phyloP scores from a whole-genome alignment of 2,329 filamentous ascomycete genomes.

The Delphinella strobiligena region DNA sequence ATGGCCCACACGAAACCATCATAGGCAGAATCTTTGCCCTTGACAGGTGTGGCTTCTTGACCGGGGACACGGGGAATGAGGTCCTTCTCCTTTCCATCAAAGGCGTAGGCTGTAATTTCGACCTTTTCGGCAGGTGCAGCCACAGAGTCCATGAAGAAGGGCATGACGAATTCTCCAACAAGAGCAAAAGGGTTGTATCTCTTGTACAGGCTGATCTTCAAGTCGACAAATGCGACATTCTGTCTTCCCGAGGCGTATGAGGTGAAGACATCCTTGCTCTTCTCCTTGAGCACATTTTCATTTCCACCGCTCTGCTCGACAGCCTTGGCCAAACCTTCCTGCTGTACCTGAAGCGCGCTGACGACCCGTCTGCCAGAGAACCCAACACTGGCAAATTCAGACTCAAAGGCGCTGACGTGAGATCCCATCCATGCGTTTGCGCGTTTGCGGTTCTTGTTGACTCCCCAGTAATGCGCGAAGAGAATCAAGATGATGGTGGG shows the following conservation, averaged over 20 bases:
- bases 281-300: conserved; percentile 65
- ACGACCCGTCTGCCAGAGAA: conserved; percentile 48
- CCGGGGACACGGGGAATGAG: conserved; percentile 53
- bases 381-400: conserved; percentile 80
- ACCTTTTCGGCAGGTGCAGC: conserved; percentile 56
- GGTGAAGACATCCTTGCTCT: conserved; percentile 72
- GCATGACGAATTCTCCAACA: conserved; percentile 54
- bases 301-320: conserved; percentile 26
- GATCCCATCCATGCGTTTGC: conserved; percentile 70
- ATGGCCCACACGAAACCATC: conserved; percentile 92
- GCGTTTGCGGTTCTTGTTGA: conserved; percentile 65
- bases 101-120: conserved; percentile 71
- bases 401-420: conserved; percentile 57
- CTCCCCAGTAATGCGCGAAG: conserved; percentile 68
- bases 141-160: conserved; percentile 72
- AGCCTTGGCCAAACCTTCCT: conserved; percentile 25
- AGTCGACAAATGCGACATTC: conserved; percentile 83
- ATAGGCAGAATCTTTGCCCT: conserved; percentile 46
- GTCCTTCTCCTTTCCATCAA: conserved; percentile 80
- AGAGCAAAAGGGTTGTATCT: conserved; percentile 68
- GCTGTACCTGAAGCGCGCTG: conserved; percentile 35
- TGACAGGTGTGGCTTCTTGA: conserved; percentile 48
- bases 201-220: conserved; percentile 71
- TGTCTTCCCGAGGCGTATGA: conserved; percentile 84
- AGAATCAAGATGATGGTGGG: conserved; percentile 63